These are phyloP conservation scores for Gossypium trilobum DNA, from an alignment of 441 rosid species.

Conservation along the genomic window DNA sequence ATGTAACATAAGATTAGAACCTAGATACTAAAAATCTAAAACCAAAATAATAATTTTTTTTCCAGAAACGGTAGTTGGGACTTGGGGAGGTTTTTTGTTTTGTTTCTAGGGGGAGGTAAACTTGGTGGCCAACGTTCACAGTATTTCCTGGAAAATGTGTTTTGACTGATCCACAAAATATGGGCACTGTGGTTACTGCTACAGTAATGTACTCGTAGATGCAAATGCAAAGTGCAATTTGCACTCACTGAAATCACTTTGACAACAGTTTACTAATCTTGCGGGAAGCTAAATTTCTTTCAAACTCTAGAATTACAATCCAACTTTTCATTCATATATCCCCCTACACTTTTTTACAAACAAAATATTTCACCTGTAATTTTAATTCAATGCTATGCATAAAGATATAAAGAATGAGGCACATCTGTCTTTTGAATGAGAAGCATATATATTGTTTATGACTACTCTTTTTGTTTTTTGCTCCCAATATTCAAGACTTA, in stretches of 20 bases:
- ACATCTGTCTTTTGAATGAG: slow-evolving; percentile 4
- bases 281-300: too few species aligned
- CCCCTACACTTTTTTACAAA: too few species aligned
- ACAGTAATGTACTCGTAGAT: not conserved
- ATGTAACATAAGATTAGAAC: too few species aligned
- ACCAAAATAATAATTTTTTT: too few species aligned
- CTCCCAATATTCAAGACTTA: not conserved
- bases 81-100: not conserved
- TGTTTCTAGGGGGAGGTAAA: not conserved
- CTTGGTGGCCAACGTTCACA: not conserved
- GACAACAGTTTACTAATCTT: too few species aligned
- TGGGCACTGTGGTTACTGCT: not conserved
- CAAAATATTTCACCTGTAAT: too few species aligned
- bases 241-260: too few species aligned
- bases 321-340: too few species aligned
- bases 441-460: not conserved
- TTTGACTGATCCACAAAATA: not conserved
- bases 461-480: not conserved
- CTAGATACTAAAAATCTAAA: too few species aligned
- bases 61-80: too few species aligned
- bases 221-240: not conserved
- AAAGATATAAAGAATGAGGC: not conserved
- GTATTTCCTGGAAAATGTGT: not conserved
- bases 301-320: too few species aligned
- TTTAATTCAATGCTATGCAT: too few species aligned